Conservation (phyloP, 2,329 filamentous ascomycete genomes). For the Cryphonectria japonica region DNA sequence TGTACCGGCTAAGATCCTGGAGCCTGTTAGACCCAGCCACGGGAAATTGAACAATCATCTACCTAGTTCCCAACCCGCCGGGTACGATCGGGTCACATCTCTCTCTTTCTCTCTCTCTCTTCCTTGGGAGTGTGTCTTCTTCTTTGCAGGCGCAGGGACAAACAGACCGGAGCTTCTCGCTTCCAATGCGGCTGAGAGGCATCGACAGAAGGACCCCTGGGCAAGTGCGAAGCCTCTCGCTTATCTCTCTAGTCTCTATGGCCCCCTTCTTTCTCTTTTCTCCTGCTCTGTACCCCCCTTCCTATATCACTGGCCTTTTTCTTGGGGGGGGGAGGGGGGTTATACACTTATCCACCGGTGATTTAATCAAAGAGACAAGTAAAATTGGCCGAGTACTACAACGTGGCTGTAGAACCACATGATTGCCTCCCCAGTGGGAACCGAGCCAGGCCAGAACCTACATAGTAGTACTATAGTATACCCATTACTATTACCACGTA, state of each 20-base stretch:
- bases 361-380: neutral
- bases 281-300: no score
- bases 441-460: neutral
- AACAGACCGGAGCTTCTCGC: neutral
- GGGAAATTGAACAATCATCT: constrained; percentile 1
- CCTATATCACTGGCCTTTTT: neutral
- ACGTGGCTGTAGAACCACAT: neutral
- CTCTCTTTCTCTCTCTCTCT: neutral
- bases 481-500: neutral
- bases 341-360: neutral
- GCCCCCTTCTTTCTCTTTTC: neutral
- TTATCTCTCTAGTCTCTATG: neutral
- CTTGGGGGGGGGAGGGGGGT: no score
- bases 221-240: neutral
- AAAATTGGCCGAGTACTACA: neutral
- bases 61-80: neutral
- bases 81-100: neutral
- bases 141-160: neutral
- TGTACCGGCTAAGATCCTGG: neutral
- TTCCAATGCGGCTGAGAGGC: neutral
- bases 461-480: neutral
- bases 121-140: neutral
- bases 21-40: neutral
- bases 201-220: neutral
- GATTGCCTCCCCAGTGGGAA: neutral